Base-by-base conservation (phyloP, 768 basidiomycete species). In the Lentinula raphanica region DNA sequence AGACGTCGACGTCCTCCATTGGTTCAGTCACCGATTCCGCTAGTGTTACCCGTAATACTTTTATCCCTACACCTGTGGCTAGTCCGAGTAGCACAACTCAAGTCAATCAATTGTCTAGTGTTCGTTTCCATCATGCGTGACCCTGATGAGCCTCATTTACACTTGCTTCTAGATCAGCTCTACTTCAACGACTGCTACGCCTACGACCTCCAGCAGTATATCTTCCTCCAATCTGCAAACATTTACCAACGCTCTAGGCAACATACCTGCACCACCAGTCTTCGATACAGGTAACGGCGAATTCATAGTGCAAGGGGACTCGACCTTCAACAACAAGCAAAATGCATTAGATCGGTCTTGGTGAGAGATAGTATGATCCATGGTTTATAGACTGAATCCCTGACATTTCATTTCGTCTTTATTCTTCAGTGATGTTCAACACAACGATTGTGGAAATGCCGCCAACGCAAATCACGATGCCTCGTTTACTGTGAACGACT, bases 401-500 rank as follows among this genome's bases (percentile, higher is more conserved):
- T 9, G 6, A 2, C 29, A 8, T 19, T 27, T 38, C 13, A 11
- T 25, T 15, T 2, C 32, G 4, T 17, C 28, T 58, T n/a, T n/a
- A n/a, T n/a, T 44, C 23, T 45, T 3, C 56, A 76, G 80, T 66
- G 79, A 81, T 65, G 74, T 83, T 5, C 83, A 85, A 70, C 76
- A 81, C 63, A 86, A 86, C 70, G 62, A 77, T 62, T 86, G 83
- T 65, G 80, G 81, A 5, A 72, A 83, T 65, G 79, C 79, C 13
- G 80, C 83, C 13, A 83, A 84, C 65, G 70, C 75, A 13, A 77
- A 76, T 6, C 76, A 76, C 45, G 78, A 81, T 66, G 70, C 73
- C 55, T 74, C 71, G 44, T 71, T 82, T 62, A 79, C 75, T 21
- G 82, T 82, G 28, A 65, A 67, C 29, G 75, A 73, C 23, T 82